Base-by-base conservation (phyloP, 352 stramenopile genomes). In the Halophytophthora batemanensis region DNA sequence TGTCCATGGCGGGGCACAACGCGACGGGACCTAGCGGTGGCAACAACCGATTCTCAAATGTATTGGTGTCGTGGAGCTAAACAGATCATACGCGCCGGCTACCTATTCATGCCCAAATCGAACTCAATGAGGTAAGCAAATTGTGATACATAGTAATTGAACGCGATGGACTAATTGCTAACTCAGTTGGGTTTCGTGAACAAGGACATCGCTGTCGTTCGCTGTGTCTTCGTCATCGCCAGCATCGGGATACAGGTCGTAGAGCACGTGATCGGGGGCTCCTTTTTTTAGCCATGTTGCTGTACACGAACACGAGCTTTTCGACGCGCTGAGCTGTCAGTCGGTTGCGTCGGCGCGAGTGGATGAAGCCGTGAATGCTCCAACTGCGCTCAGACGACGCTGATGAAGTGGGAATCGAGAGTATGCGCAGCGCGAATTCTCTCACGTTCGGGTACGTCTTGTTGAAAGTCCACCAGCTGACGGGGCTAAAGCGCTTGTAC, bases 321-420 rank as follows among this genome's bases (percentile, higher is more conserved):
- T n/a, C n/a, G n/a, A n/a, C 47, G 10, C 51, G 45, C 28, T 66
- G 51, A 31, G 50, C 22, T 6, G 46, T 43, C 3, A 64, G 45
- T 1, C 56, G 34, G 41, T 64, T 59, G 2, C 47, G 36, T 13
- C 46, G 18, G 10, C 53, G 43, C 6, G 49, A 53, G 12, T 64
- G 41, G 3, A 64, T 53, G 19, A 64, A 64, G 6, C 50, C 48
- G 19, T 58, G 51, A n/a, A n/a, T n/a, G n/a, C n/a, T n/a, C n/a
- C n/a, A n/a, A n/a, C n/a, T n/a, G n/a, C n/a, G n/a, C n/a, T n/a
- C n/a, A n/a, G n/a, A n/a, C n/a, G n/a, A n/a, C n/a, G n/a, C n/a
- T n/a, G 8, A 58, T 58, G 33, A 22, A 44, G 14, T 56, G 45
- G 44, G 51, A 29, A 66, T 56, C 25, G 25, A 49, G 13, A 59